These are phyloP conservation scores for Kuraishia floccosa DNA, from an alignment of 805 yeast genomes.

Conservation along the genomic window DNA sequence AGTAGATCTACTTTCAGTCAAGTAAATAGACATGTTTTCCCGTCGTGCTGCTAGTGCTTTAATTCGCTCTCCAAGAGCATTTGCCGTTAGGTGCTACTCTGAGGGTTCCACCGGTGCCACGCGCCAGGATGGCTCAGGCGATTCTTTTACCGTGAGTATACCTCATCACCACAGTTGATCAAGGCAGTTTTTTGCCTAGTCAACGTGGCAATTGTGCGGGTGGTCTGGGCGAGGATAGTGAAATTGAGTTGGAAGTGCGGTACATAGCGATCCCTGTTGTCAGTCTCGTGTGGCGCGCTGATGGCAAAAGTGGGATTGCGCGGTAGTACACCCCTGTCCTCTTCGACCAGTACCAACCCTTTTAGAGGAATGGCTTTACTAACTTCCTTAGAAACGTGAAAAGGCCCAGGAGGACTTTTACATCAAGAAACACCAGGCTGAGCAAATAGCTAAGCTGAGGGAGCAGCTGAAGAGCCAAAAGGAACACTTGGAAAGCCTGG, in stretches of 20 bases:
- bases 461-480: conserved; percentile 71
- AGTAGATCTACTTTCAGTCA: too few species aligned
- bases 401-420: conserved; percentile 82
- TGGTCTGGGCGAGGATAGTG: too few species aligned
- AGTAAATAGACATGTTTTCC: conserved; percentile 20
- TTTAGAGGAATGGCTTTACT: too few species aligned
- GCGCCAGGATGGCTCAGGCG: conserved; percentile 40
- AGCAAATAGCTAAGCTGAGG: conserved; percentile 66
- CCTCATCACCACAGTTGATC: too few species aligned
- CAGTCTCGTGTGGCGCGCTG: too few species aligned
- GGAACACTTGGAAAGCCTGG: conserved; percentile 38
- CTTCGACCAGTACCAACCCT: too few species aligned
- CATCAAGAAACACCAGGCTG: conserved; percentile 84
- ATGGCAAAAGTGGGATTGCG: too few species aligned
- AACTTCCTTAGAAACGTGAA: conserved; percentile 68
- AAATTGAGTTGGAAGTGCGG: too few species aligned
- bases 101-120: conserved; percentile 57
- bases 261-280: too few species aligned
- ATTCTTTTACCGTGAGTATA: conserved; percentile 44
- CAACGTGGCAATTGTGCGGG: too few species aligned
- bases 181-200: too few species aligned
- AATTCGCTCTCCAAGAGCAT: conserved; percentile 14
- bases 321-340: too few species aligned
- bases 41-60: conserved; percentile 26
- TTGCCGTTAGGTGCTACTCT: conserved; percentile 25